Evolutionary conservation across 805 yeast genomes (phyloP).

Genomic region (Saturnispora besseyi): DNA sequence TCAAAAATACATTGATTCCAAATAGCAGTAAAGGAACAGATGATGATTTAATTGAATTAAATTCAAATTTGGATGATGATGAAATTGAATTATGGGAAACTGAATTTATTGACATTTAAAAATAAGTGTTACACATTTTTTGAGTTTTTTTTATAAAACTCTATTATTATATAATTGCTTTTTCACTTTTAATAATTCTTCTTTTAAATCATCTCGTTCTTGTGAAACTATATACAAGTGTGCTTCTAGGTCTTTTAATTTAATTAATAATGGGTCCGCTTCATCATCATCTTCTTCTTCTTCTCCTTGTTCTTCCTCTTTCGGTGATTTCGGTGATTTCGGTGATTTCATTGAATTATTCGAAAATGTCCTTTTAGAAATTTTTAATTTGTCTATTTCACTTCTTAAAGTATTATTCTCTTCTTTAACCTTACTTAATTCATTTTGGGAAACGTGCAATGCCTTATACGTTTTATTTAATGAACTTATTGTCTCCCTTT

Average conservation of each 20-base stretch:
- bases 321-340: background rate
- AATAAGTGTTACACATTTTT: background rate
- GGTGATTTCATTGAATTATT: slow-evolving; percentile 7
- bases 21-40: background rate
- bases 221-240: slow-evolving; percentile 72
- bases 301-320: background rate
- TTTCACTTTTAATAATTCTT: slow-evolving; percentile 47
- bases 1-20: background rate
- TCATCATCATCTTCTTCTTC: slow-evolving; percentile 22
- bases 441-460: slow-evolving; percentile 62
- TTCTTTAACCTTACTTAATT: slow-evolving; percentile 52
- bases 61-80: slow-evolving; percentile 10
- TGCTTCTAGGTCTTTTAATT: slow-evolving; percentile 75
- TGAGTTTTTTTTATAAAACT: background rate
- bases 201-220: slow-evolving; percentile 73
- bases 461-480: slow-evolving; percentile 72
- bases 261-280: slow-evolving; percentile 58
- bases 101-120: slow-evolving; percentile 7
- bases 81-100: slow-evolving; percentile 21
- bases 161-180: slow-evolving; percentile 37
- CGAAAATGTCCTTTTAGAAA: slow-evolving; percentile 26
- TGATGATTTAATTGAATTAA: background rate
- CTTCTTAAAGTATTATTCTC: slow-evolving; percentile 44
- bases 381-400: slow-evolving; percentile 62
- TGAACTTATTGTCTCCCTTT: slow-evolving; percentile 61